Evolutionary conservation across 805 yeast genomes (phyloP), one percentile per base, ranked within the genome.

Genomic region (Tetrapisispora nanseiensis): DNA sequence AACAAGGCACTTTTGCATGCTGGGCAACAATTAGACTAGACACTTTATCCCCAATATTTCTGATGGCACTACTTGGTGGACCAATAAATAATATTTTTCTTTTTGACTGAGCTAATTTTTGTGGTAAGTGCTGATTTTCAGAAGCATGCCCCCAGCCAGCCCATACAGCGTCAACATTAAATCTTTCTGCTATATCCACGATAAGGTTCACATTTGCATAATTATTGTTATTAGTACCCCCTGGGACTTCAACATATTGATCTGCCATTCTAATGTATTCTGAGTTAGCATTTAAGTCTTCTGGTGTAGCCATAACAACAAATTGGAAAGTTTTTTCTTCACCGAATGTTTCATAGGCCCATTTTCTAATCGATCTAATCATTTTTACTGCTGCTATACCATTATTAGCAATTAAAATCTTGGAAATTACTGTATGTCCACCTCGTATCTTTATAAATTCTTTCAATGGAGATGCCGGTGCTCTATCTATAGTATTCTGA

Each of bases 61-160:
- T 79, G 97, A 92, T 92, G 36, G 99, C 99, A 34, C 87, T 81
- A 32, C 97, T 97, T 51, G 99, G 99, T 47, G 99, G 99, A 50
- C 99, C 99, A 62, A 92, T 92, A 61, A 92, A 92, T 44, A 92
- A 74, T 56, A 94, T 83, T 59, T 75, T 84, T 65, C 86, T 82
- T 46, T 87, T 86, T 16, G 96, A 86, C 15, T 82, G 82, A 11
- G 97, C 96, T 62, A 92, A 73, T 65, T 75, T 78, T 66, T 92
- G 97, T 21, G 99, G 99, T 51, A 92, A 76, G 36, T 70, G 64
- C 20, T 98, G 99, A 68, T 94, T 90, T 71, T 92, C 99, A n/a
- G 96, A 86, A 20, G 99, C 99, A 63, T 94, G 98, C 55, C 99
- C 99, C 99, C 99, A 92, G 56, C 99, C 99, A 28, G 99, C 99